phyloP scores from a whole-genome alignment of 164 flowering plant genomes.

The Santalum album region DNA sequence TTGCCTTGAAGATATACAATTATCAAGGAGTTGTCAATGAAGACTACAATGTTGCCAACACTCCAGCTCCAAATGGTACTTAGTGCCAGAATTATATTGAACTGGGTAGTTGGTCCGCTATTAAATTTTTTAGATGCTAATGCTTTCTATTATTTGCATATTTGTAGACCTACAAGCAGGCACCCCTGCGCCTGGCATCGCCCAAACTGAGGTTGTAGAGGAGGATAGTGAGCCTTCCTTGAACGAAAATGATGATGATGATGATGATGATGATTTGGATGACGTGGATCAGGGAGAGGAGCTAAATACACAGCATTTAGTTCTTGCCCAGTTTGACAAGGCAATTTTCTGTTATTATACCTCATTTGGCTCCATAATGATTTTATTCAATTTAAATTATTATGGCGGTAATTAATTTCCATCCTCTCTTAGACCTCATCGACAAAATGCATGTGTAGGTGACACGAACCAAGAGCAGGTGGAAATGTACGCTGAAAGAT shows the following conservation, averaged over 20 bases:
- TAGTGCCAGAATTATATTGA: background rate
- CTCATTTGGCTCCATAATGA: background rate
- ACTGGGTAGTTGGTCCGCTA: background rate
- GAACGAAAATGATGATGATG: conserved; percentile 93
- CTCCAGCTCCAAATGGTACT: conserved; percentile 76
- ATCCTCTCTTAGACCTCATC: background rate
- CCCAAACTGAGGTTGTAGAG: conserved; percentile 52
- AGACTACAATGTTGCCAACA: conserved; percentile 74
- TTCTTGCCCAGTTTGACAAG: conserved; percentile 97
- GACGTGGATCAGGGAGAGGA: conserved; percentile 83
- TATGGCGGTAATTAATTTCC: background rate
- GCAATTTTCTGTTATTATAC: too few species aligned
- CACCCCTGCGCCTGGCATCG: conserved; percentile 44
- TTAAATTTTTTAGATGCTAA: background rate
- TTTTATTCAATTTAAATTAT: background rate
- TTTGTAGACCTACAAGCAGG: conserved; percentile 48
- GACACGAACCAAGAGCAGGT: conserved; percentile 88
- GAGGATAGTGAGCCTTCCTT: conserved; percentile 70
- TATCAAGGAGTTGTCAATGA: conserved; percentile 79
- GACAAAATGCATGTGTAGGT: conserved; percentile 36
- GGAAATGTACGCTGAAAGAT: conserved; percentile 94
- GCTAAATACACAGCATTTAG: conserved; percentile 69
- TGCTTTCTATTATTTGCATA: conserved; percentile 4
- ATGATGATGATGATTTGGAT: conserved; percentile 89
- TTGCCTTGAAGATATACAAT: conserved; percentile 51